Base-by-base conservation (phyloP, 2,329 filamentous ascomycete species). In the Fonsecaea pedrosoi region DNA sequence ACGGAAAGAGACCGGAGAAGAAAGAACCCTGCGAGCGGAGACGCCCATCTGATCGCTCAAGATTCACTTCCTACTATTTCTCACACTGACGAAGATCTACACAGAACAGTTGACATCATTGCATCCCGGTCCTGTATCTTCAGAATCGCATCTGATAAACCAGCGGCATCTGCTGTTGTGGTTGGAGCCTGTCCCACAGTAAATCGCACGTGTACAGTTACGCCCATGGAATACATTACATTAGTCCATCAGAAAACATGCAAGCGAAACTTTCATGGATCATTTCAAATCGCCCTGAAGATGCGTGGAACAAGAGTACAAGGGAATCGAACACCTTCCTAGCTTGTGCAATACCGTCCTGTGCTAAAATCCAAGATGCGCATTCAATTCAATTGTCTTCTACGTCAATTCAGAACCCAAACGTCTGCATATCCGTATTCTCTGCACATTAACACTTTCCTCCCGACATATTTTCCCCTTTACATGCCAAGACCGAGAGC, bases 161-260 rank as follows among this genome's bases (percentile, higher is more conserved):
- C n/a, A n/a, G 40, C 40, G n/a, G 40, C 7, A 45, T 59, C 38
- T 60, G 38, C 38, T 32, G n/a, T 60, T 48, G 9, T 8, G 15
- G 18, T 38, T 15, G 4, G 40, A 48, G 9, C 32, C 48, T 38
- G 13, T 48, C 38, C 15, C 56, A 45, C 32, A 12, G 8, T 32
- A 59, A 48, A 10, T 25, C 25, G 30, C 56, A 21, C 32, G 13
- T 58, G 40, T 35, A 60, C 57, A 60, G 25, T 45, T 30, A 18
- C 5, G 35, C n/a, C 55, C 62, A 65, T 61, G 63, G 53, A 54
- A 50, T 65, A 50, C 60, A 40, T 66, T 65, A 50, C 60, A 40
- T 66, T 56, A 66, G 40, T 65, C 64, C 59, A 45, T 62, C 40
- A 54, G 50, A 30, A 32, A 58, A 25, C 35, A 38, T 40, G 21